phyloP scores from a whole-genome alignment of 208 protist species.

The Trichomonas gallinae region DNA sequence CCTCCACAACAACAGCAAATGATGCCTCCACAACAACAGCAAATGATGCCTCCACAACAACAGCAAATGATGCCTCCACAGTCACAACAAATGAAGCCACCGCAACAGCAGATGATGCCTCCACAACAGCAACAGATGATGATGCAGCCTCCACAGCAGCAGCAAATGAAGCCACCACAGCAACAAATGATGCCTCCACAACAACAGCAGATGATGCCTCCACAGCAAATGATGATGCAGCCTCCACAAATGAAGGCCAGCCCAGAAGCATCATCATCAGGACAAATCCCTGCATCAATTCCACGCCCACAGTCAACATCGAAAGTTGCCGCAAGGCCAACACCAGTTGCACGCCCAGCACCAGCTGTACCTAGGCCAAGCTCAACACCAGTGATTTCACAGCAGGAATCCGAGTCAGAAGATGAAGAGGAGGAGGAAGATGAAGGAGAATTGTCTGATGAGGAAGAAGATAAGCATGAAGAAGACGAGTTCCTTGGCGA shows the following conservation, averaged over 20 bases:
- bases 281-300: not conserved
- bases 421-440: not conserved
- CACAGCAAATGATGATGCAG: not conserved
- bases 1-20: no score
- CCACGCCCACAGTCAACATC: not conserved
- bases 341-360: not conserved
- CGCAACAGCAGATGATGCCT: not conserved
- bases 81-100: no score
- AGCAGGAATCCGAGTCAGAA: not conserved
- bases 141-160: not conserved
- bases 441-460: not conserved
- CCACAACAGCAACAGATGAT: not conserved
- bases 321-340: not conserved
- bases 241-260: not conserved
- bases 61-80: no score
- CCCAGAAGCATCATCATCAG: not conserved
- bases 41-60: no score
- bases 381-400: not conserved
- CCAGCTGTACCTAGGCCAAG: not conserved
- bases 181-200: not conserved
- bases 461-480: not conserved
- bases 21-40: no score
- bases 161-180: not conserved
- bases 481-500: not conserved
- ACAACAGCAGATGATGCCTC: not conserved